Percentiles rank a stretch among this genome's conserved stretches.
Evolutionary conservation across 306 rosid species (phyloP).

Genomic region (Carpinus viminea): DNA sequence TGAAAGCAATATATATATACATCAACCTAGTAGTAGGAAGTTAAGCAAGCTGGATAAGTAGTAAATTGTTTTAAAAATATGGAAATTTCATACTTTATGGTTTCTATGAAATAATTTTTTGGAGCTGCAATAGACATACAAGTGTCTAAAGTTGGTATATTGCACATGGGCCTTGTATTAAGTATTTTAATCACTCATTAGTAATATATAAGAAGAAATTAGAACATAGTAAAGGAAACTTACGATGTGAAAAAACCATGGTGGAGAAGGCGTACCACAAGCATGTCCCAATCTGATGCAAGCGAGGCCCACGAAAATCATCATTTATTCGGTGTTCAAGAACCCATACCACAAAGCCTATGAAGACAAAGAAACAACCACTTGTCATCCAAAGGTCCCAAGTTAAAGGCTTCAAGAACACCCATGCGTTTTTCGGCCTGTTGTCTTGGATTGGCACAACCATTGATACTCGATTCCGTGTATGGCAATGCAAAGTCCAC

Average conservation of each 20-base stretch:
- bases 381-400: constrained; percentile 54
- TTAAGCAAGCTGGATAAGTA: too few species aligned
- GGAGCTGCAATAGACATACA: too few species aligned
- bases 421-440: constrained; percentile 48
- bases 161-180: neutral
- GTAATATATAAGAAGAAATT: neutral
- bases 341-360: constrained; percentile 61
- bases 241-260: constrained; percentile 57
- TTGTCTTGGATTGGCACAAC: constrained; percentile 46
- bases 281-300: constrained; percentile 59
- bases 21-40: too few species aligned
- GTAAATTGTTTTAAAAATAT: too few species aligned
- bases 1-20: too few species aligned
- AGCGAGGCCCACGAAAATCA: constrained; percentile 55
- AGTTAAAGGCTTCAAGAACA: constrained; percentile 60
- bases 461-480: constrained; percentile 65
- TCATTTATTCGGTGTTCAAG: constrained; percentile 59
- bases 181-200: neutral
- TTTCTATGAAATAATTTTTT: too few species aligned
- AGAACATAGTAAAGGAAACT: constrained; percentile 9
- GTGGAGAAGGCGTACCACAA: constrained; percentile 74
- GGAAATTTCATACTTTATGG: too few species aligned
- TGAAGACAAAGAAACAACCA: constrained; percentile 44
- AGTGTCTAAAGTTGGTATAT: neutral
- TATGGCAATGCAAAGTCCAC: constrained; percentile 64